Base-by-base conservation (phyloP, 768 basidiomycete genomes). In the Termitomyces sp. region DNA sequence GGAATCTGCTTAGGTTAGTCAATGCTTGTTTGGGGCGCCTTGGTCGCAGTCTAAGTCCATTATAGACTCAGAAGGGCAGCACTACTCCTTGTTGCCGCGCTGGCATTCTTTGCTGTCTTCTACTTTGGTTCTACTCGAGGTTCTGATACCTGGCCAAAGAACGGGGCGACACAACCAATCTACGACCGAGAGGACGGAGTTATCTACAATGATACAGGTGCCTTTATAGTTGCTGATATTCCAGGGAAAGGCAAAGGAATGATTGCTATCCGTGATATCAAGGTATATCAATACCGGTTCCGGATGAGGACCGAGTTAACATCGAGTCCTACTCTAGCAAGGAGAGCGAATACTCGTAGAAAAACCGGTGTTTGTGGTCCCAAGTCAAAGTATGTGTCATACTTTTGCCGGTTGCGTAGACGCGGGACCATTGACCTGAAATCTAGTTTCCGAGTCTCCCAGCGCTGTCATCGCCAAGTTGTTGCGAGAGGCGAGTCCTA, bases 301-400 rank as follows among this genome's bases (percentile, higher is more conserved):
- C 38, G 23, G 27, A 21, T 2, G 35, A 25, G 40, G 21, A 19
- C 12, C 2, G 45, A 35, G n/a, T 40, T 23, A 23, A 48, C 27
- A 27, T 42, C 7, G 25, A 14, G 3, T 45, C 41, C 23, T 9
- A 46, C 42, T 51, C 25, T 43, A 59, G 82, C 84, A 78, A 77
- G 85, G 85, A 49, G 85, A 87, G 62, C 68, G 81, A 1, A 60
- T 88, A 16, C 71, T 86, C 3, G 76, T 72, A 41, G 85, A 88
- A 65, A 68, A 69, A 42, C 84, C 86, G 5, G 67, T 85, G 1
- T 79, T 88, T 60, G 60, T 74, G 5, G 77, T 86, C 5, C 83
- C 85, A 5, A 66, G 59, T 45, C 66, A 75, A 59, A 74, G 86
- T 86, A 47, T 49, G 21, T 9, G 79, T 68, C 38, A 51, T 31